Conservation (phyloP, 192 early-diverging fungal species). For the Rhizophagus sp. region DNA sequence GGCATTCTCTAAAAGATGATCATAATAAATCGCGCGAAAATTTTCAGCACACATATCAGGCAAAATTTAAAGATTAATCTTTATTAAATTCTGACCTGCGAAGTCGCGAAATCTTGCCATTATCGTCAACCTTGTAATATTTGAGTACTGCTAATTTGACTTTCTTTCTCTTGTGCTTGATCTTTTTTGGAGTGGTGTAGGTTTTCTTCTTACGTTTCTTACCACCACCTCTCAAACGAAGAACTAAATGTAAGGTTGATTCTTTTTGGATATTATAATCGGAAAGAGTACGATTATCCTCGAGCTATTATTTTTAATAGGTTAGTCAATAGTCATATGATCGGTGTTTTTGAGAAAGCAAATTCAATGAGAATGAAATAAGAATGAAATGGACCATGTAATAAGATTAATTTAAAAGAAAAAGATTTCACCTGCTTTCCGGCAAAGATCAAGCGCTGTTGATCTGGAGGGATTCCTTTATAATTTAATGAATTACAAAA, state of each 20-base stretch:
- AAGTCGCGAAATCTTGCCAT: slow-evolving; percentile 97
- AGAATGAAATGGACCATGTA: slow-evolving; percentile 27
- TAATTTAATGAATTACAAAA: neutral
- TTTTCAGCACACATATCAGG: neutral
- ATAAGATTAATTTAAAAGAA: slow-evolving; percentile 54
- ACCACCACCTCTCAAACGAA: slow-evolving; percentile 78
- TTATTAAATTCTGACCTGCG: slow-evolving; percentile 42
- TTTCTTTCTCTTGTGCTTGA: slow-evolving; percentile 98
- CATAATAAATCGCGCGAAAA: neutral
- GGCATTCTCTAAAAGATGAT: slow-evolving; percentile 81
- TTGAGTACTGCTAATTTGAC: slow-evolving; percentile 98
- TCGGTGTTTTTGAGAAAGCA: neutral
- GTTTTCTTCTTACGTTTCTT: slow-evolving; percentile 99
- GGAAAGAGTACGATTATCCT: slow-evolving; percentile 50
- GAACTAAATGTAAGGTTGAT: slow-evolving; percentile 73
- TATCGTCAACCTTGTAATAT: slow-evolving; percentile 99
- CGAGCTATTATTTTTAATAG: slow-evolving; percentile 42
- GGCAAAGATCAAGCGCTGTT: slow-evolving; percentile 27
- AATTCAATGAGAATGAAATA: too few species aligned
- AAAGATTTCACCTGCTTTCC: slow-evolving; percentile 16
- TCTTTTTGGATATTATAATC: slow-evolving; percentile 63
- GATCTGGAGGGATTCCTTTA: slow-evolving; percentile 51
- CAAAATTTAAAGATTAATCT: neutral
- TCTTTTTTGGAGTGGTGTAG: slow-evolving; percentile 99
- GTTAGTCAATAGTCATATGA: slow-evolving; percentile 28